Evolutionary conservation across 768 basidiomycete genomes (phyloP).

Genomic region (Panaeolus cyanescens): DNA sequence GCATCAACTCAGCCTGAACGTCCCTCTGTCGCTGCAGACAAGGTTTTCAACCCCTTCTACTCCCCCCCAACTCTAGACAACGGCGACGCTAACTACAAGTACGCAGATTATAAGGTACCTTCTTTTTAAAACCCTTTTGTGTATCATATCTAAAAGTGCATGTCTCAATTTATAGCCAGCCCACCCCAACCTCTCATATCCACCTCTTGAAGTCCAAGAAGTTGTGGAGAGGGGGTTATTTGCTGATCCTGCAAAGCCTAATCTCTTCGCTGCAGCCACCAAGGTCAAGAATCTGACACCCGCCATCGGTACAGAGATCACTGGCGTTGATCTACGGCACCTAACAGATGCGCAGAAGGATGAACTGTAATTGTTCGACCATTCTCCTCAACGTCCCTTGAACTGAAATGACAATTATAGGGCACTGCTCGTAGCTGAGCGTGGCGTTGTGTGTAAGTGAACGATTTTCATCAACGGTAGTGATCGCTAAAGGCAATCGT

Average conservation of each 20-base stretch:
- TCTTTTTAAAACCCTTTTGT: too few relatives aligned
- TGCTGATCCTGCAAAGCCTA: conserved; percentile 72
- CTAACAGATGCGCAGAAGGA: conserved; percentile 72
- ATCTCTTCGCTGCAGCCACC: conserved; percentile 60
- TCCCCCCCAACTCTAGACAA: conserved; percentile 58
- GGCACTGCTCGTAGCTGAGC: conserved; percentile 72
- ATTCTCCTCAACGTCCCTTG: background rate
- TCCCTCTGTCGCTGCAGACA: conserved; percentile 18
- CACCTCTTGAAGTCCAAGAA: conserved; percentile 56
- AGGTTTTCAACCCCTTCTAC: conserved; percentile 66
- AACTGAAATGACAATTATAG: conserved; percentile 36
- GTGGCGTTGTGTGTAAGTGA: conserved; percentile 72
- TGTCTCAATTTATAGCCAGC: conserved; percentile 58
- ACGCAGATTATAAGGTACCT: conserved; percentile 60
- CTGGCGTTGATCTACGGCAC: conserved; percentile 72
- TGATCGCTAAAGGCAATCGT: background rate
- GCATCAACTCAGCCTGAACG: conserved; percentile 36
- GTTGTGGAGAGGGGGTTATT: conserved; percentile 68
- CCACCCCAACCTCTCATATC: conserved; percentile 67
- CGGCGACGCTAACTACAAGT: conserved; percentile 52
- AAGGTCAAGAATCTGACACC: conserved; percentile 73
- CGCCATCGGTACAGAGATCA: conserved; percentile 73
- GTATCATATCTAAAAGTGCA: too few relatives aligned
- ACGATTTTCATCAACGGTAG: background rate
- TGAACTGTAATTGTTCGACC: conserved; percentile 57